Evolutionary conservation across 495 filamentous ascomycete genomes (phyloP).

Genomic region (Rostrohypoxylon terebratum): DNA sequence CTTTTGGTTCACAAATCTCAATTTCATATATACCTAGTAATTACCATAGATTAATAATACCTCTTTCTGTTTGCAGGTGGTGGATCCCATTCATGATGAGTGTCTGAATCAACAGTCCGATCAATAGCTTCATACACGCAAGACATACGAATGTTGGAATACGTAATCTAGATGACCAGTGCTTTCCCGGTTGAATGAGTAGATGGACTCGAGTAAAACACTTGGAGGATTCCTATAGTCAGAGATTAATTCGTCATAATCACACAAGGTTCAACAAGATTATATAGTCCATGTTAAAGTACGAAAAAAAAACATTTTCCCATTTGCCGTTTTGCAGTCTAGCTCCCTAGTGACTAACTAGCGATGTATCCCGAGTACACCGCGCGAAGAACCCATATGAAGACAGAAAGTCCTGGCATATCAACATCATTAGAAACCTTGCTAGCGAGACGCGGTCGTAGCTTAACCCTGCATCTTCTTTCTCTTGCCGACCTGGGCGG

Average conservation of each 20-base stretch:
- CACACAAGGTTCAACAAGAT: neutral
- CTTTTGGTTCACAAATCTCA: neutral
- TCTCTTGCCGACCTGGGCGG: conserved; percentile 96
- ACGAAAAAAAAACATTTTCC: conserved; percentile 8
- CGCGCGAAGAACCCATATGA: conserved; percentile 17
- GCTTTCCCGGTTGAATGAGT: too few species aligned
- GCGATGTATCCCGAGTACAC: conserved; percentile 2
- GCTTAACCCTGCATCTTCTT: conserved; percentile 67
- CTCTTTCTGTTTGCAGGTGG: neutral
- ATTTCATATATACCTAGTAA: neutral
- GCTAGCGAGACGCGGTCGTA: conserved; percentile 4
- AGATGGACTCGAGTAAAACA: too few species aligned
- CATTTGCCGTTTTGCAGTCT: conserved; percentile 23
- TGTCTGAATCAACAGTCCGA: neutral
- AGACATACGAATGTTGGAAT: neutral
- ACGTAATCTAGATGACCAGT: neutral
- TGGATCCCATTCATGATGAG: neutral
- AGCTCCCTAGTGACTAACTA: conserved; percentile 25
- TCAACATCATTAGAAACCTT: neutral
- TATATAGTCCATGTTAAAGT: neutral
- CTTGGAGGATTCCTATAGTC: too few species aligned
- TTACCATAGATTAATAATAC: neutral
- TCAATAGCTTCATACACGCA: too few species aligned
- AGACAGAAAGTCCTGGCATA: neutral
- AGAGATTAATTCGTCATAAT: neutral